Conservation (phyloP, 345 rosid species). For the Lagerstroemia speciosa region DNA sequence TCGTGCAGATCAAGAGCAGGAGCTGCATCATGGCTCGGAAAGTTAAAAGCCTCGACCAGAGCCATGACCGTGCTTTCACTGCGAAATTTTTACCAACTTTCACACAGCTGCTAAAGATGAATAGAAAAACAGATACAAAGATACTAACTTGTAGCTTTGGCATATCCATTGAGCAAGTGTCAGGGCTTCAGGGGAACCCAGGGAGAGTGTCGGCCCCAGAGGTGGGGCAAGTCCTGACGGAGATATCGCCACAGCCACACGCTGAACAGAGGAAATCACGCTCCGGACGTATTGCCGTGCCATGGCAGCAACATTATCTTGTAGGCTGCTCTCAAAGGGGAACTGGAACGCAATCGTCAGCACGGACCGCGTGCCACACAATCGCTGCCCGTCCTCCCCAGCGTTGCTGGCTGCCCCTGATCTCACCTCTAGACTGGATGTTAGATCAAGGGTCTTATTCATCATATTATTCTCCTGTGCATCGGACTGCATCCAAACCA, state of each 20-base stretch:
- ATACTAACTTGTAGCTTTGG: conserved; percentile 65
- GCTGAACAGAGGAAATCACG: conserved; percentile 89
- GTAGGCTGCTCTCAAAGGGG: conserved; percentile 79
- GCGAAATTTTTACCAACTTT: no score
- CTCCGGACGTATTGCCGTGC: conserved; percentile 88
- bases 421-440: conserved; percentile 92
- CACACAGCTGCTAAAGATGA: neutral
- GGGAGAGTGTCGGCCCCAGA: conserved; percentile 57
- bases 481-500: conserved; percentile 42
- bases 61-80: no score
- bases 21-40: neutral
- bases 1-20: neutral
- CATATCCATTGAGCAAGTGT: conserved; percentile 88
- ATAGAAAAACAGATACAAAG: neutral
- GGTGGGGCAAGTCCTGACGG: conserved; percentile 69
- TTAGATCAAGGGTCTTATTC: conserved; percentile 77
- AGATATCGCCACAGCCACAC: conserved; percentile 92
- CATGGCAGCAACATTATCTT: conserved; percentile 91
- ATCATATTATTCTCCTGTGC: conserved; percentile 39
- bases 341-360: conserved; percentile 98
- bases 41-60: no score
- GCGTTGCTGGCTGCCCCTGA: conserved; percentile 38
- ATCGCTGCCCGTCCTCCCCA: conserved; percentile 44
- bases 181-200: conserved; percentile 91
- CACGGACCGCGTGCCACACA: conserved; percentile 55